These are phyloP conservation scores for Cyclocybe aegerita DNA, from an alignment of 768 basidiomycete genomes.

Conservation along the genomic window DNA sequence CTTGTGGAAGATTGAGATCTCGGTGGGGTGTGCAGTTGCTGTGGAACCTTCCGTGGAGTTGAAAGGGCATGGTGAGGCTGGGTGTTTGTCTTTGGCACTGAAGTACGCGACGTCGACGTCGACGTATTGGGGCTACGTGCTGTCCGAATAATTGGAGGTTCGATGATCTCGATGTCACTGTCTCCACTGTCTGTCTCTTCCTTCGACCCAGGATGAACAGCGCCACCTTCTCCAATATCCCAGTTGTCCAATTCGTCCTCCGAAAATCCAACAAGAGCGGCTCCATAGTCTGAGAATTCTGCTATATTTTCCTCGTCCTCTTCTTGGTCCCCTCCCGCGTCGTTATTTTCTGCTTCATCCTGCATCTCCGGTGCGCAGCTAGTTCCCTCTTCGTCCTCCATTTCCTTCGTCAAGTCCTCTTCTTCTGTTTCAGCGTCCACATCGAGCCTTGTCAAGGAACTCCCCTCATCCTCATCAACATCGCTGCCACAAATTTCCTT, in stretches of 20 bases:
- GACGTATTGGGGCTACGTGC: neutral
- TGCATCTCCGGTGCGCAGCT: no score
- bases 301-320: conserved; percentile 6
- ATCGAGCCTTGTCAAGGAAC: neutral
- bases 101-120: no score
- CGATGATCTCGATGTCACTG: conserved; percentile 35
- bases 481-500: conserved; percentile 49
- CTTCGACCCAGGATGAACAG: conserved; percentile 27
- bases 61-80: neutral
- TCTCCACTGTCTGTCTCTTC: conserved; percentile 22
- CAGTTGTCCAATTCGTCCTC: conserved; percentile 46
- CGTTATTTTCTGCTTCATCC: conserved; percentile 2
- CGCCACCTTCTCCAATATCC: conserved; percentile 40
- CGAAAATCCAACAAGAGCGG: conserved; percentile 19
- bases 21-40: conserved; percentile 42
- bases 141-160: conserved; percentile 6
- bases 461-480: conserved; percentile 34
- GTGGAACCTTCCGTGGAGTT: neutral
- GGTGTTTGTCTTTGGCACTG: neutral
- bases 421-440: conserved; percentile 2
- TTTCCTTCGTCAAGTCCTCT: conserved; percentile 3
- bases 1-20: conserved; percentile 31
- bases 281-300: conserved; percentile 1
- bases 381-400: conserved; percentile 5
- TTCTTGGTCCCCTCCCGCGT: neutral